Conservation (phyloP, 495 filamentous ascomycete species). For the Penicillium flavigenum region DNA sequence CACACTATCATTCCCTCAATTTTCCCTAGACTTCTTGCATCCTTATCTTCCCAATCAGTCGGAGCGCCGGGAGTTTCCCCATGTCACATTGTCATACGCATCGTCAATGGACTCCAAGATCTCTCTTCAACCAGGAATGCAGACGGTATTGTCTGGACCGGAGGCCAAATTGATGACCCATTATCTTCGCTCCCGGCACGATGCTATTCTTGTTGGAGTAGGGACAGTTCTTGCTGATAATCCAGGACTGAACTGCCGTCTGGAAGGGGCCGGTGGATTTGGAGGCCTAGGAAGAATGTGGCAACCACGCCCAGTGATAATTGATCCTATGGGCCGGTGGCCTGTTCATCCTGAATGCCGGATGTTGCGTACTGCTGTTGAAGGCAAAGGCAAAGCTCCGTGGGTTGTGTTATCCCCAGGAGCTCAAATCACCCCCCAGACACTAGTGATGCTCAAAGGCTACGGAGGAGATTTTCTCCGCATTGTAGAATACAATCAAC, state of each 20-base stretch:
- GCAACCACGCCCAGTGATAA: slow-evolving; percentile 75
- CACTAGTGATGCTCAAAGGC: slow-evolving; percentile 46
- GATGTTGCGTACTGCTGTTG: slow-evolving; percentile 61
- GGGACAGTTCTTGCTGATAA: slow-evolving; percentile 83
- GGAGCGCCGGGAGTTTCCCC: slow-evolving; percentile 38
- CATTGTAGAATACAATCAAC: slow-evolving; percentile 49
- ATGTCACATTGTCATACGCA: slow-evolving; percentile 82
- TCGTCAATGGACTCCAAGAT: slow-evolving; percentile 83
- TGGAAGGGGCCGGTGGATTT: slow-evolving; percentile 56
- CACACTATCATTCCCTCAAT: slow-evolving; percentile 46
- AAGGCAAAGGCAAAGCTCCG: slow-evolving; percentile 68
- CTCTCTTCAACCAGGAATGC: slow-evolving; percentile 68
- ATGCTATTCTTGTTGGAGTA: slow-evolving; percentile 81
- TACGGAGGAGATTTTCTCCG: slow-evolving; percentile 52
- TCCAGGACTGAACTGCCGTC: slow-evolving; percentile 76
- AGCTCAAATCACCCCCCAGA: slow-evolving; percentile 48
- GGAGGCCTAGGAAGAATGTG: slow-evolving; percentile 52
- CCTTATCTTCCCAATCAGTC: slow-evolving; percentile 45
- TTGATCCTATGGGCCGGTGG: slow-evolving; percentile 76
- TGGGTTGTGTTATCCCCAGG: slow-evolving; percentile 62
- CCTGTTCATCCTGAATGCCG: slow-evolving; percentile 55
- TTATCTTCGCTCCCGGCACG: slow-evolving; percentile 76
- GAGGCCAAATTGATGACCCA: slow-evolving; percentile 89
- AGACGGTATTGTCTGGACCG: slow-evolving; percentile 76
- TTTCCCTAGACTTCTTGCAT: slow-evolving; percentile 46